phyloP scores from a whole-genome alignment of 2,329 filamentous ascomycete species.

The Diaporthe citrichinensis region DNA sequence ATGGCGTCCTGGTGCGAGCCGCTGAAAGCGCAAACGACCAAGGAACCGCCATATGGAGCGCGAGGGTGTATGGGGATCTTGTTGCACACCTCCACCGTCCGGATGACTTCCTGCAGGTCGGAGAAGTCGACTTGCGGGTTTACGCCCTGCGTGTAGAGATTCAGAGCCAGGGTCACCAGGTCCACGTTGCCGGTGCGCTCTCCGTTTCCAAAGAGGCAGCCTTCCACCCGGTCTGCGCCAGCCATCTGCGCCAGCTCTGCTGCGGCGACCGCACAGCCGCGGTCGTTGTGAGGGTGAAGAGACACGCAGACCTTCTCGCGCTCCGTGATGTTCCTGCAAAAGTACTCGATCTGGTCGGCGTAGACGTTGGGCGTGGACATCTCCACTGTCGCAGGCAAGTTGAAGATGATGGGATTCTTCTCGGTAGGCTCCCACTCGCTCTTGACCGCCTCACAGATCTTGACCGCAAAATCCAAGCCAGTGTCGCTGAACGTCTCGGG shows the following conservation, averaged over 20 bases:
- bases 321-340: slow-evolving; percentile 87
- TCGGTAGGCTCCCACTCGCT: slow-evolving; percentile 88
- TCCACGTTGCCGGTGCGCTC: slow-evolving; percentile 97
- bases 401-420: slow-evolving; percentile 92
- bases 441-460: slow-evolving; percentile 94
- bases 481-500: slow-evolving; percentile 95
- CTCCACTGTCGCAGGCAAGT: slow-evolving; percentile 95
- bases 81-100: slow-evolving; percentile 90
- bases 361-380: slow-evolving; percentile 96
- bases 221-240: slow-evolving; percentile 93
- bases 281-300: slow-evolving; percentile 94
- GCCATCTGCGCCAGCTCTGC: slow-evolving; percentile 97
- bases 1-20: slow-evolving; percentile 97
- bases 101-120: slow-evolving; percentile 87
- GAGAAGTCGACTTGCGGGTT: slow-evolving; percentile 91
- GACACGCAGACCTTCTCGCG: slow-evolving; percentile 90
- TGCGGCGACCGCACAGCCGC: slow-evolving; percentile 89
- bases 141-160: slow-evolving; percentile 95
- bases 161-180: slow-evolving; percentile 90
- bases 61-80: slow-evolving; percentile 95
- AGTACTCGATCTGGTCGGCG: slow-evolving; percentile 96
- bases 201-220: slow-evolving; percentile 93
- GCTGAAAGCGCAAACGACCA: slow-evolving; percentile 93
- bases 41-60: slow-evolving; percentile 89
- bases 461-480: slow-evolving; percentile 83